Base-by-base conservation (phyloP, 1,139 yeast genomes). In the Schwanniomyces etchellsii region DNA sequence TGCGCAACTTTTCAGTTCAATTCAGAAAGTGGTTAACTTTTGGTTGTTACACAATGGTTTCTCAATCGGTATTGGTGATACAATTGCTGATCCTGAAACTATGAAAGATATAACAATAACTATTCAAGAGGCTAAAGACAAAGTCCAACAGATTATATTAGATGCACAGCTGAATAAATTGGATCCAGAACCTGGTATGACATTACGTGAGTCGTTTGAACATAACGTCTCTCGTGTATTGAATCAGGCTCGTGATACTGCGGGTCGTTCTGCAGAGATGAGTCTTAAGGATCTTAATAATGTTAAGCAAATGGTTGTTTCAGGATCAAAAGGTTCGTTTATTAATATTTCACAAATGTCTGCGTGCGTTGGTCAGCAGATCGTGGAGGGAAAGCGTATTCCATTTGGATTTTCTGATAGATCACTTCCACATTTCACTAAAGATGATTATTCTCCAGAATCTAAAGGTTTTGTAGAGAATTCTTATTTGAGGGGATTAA, bases 291-390 rank as follows among this genome's bases (percentile, higher is more conserved):
- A 89, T 50, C 70, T 81, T 46, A 93, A 93, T 55, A 91, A 89
- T 52, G 98, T 93, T 47, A 93, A 93, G 56, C 98, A 93, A 67
- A 93, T 93, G 99, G 98, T 91, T 37, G 83, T 91, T 42, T 91
- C 98, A 10, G 99, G 99, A 54, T 93, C 99, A 18, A 93, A 93
- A 64, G 99, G 99, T 70, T 93, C 98, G 10, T 91, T 89, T 58
- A 93, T 93, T 58, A 93, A 93, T 58, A 91, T 93, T 58, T 94
- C 99, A 16, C 98, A 89, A 66, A 93, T 93, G 98, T 88, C 97
- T 29, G 99, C 99, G 5, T 91, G 98, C 82, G 99, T 91, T 20
- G 99, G 99, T 50, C 99, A 93, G 64, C 99, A 93, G 58, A 91
- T 94, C 64, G 98, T 93, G 28, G 98, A 91, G 66, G 99, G 99